Base-by-base conservation (phyloP, 805 yeast species). In the Phaffomyces antillensis region DNA sequence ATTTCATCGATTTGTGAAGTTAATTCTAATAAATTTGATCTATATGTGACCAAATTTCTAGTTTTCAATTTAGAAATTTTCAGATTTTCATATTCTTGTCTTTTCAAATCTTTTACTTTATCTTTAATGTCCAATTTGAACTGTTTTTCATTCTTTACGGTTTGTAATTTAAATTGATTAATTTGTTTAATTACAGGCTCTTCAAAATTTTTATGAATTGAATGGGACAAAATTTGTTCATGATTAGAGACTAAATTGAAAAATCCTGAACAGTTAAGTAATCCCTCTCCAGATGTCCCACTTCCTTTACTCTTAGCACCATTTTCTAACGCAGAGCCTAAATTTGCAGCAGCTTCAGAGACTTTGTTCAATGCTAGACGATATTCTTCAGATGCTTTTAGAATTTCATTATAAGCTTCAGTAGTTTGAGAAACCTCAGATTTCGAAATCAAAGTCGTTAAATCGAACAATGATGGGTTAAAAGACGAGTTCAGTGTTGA, bases 1-100 rank as follows among this genome's bases (percentile, higher is more conserved):
- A 88, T 80, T 40, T 83, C 89, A 59, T 88, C 95, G 48, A 88
- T 72, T 54, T 86, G 88, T 11, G 72, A 66, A 15, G 95, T 86
- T 53, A 88, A 65, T 49, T 79, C 81, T 47, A 78, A 63, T 46
- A 88, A 67, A 51, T 84, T 82, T 44, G 73, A 72, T 55, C 85
- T 76, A 64, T 88, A 88, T 7, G 76, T 67, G n/a, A 75, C 65
- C 43, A 88, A 67, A 56, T 86, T 82, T 50, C 91, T 72, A 15
- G 77, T 75, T 51, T 76, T 79, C 45, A 72, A 68, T 50, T 76
- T 76, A 3, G 88, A 71, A 37, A 84, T 65, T 49, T 76, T 75
- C 37, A 71, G 62, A 56, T 83, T 83, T 51, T 74, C 79, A 40
- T 68, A 63, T 60, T 87, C 96, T 48, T 80, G 80, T 36, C 64